Evolutionary conservation across 345 rosid species (phyloP), one percentile per base, ranked within the genome.

Genomic region (Leavenworthia alabamica): DNA sequence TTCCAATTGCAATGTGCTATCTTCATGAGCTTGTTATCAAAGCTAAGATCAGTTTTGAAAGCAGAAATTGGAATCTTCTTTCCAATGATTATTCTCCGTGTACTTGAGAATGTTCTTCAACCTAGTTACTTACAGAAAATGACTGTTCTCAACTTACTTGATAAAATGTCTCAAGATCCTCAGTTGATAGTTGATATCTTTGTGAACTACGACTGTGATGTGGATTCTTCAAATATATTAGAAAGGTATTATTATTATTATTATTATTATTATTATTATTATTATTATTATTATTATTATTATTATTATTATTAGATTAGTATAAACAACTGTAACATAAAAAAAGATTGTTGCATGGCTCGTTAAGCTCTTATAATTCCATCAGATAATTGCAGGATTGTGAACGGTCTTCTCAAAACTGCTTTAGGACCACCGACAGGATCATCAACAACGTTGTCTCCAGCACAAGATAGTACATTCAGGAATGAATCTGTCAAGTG

Each of bases 371-470:
- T 89, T 82, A 85, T 89, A 85, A 89, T 82, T 89, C 88, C 86
- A 78, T 93, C 92, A 93, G 96, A 85, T 86, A 57, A 77, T 89
- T 82, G 84, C 97, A 94, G 99, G 97, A 86, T 82, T 79, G 97
- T 90, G 67, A 94, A 86, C 73, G 97, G 99, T 67, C 96, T 94
- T 71, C 79, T 84, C 59, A 94, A 94, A 86, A 90, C 96, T 63
- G 96, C 95, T 66, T 79, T 90, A 27, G 97, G 99, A 71, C 96
- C 97, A 5, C 86, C 99, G 3, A 71, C 95, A 57, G 97, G 99
- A 70, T 87, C 95, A 61, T 73, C 87, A 12, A 89, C 99, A 51
- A 84, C 95, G 50, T 52, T 93, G 56, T 82, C 99, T 43, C 56
- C 87, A 1, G 90, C 81, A 48, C 97, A 93, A 69, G 99, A 90